Conservation (phyloP, 306 rosid genomes). For the Pyrus communis region DNA sequence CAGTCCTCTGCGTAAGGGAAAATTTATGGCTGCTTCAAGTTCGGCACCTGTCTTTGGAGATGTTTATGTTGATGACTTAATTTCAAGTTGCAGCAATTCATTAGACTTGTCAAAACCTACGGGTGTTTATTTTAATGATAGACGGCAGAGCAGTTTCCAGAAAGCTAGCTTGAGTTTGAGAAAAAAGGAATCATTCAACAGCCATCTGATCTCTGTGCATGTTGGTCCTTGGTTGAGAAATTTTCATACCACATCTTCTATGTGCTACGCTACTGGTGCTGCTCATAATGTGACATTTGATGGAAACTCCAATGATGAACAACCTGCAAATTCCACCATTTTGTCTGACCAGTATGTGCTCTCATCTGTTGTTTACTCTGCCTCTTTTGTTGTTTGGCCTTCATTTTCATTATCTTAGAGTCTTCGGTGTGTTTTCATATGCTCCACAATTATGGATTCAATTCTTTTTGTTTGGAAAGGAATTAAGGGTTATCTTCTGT, state of each 20-base stretch:
- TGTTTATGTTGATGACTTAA: slow-evolving; percentile 46
- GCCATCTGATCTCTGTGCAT: slow-evolving; percentile 24
- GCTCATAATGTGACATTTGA: slow-evolving; percentile 57
- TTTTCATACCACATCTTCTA: slow-evolving; percentile 22
- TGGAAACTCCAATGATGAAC: slow-evolving; percentile 43
- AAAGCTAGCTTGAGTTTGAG: slow-evolving; percentile 44
- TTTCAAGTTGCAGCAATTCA: slow-evolving; percentile 33
- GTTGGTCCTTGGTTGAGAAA: slow-evolving; percentile 37
- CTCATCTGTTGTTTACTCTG: not conserved
- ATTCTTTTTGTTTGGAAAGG: not conserved
- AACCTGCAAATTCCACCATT: slow-evolving; percentile 28
- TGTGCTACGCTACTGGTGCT: slow-evolving; percentile 43
- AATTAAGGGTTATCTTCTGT: not conserved
- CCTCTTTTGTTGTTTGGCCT: not conserved
- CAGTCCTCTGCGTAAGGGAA: slow-evolving; percentile 12
- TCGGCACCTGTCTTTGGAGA: slow-evolving; percentile 61
- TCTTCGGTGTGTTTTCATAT: not conserved
- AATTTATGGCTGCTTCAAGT: slow-evolving; percentile 59
- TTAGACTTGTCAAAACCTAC: slow-evolving; percentile 40
- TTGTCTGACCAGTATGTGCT: slow-evolving; percentile 46
- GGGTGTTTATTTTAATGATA: slow-evolving; percentile 43
- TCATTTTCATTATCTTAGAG: not conserved
- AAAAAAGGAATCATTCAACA: slow-evolving; percentile 31
- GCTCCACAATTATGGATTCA: not conserved
- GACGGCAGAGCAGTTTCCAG: slow-evolving; percentile 26